A percentile compares a stretch with the other conserved stretches of the same genome.
Evolutionary conservation across 2,329 filamentous ascomycete genomes (phyloP).

Genomic region (Diplodia seriata): DNA sequence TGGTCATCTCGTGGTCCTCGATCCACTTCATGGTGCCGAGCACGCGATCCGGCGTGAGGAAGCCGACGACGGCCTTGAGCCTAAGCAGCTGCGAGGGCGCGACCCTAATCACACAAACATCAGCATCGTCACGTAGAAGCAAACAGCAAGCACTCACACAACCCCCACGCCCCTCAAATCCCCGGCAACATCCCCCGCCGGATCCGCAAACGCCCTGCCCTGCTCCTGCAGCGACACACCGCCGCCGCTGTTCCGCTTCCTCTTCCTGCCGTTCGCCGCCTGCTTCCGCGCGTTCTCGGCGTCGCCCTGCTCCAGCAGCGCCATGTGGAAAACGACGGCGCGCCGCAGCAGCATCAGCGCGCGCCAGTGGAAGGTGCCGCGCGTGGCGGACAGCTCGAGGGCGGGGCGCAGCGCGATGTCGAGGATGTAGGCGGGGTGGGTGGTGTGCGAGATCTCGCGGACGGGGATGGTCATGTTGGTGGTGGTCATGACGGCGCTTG

Average conservation of each 20-base stretch:
- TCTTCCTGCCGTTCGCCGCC: background rate
- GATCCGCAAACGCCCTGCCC: background rate
- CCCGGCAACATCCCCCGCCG: no score
- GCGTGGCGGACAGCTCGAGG: background rate
- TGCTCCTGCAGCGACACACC: no score
- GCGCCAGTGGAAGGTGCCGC: constrained; percentile 3
- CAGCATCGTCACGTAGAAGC: background rate
- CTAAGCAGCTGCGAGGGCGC: background rate
- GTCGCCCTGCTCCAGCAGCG: background rate
- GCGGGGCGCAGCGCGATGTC: background rate
- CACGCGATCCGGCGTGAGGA: background rate
- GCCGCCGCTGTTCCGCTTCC: background rate
- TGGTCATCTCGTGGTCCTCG: constrained; percentile 10
- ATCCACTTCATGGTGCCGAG: constrained; percentile 7
- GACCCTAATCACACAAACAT: background rate
- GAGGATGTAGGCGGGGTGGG: background rate
- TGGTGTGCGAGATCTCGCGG: background rate
- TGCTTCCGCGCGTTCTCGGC: background rate
- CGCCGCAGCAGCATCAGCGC: background rate
- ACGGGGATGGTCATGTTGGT: background rate
- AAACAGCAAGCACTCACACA: background rate
- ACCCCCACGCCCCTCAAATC: background rate
- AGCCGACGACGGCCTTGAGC: background rate
- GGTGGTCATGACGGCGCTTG: no score
- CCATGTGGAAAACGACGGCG: background rate